Evolutionary conservation across 2,329 filamentous ascomycete species (phyloP), one percentile per base, ranked within the genome.

Genomic region (Venturia pyrina): DNA sequence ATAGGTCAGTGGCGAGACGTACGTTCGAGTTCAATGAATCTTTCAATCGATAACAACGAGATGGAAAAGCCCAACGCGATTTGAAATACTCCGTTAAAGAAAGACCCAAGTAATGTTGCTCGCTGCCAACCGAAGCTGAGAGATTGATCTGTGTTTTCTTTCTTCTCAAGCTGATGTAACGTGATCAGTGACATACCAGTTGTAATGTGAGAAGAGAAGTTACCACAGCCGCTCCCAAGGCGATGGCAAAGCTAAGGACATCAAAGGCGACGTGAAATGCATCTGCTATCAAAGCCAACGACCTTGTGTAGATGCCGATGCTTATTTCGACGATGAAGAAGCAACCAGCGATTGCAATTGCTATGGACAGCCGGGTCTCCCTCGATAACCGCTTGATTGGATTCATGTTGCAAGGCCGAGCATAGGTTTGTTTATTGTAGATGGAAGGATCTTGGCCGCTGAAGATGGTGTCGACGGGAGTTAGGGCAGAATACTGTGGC

Each of bases 31-130:
- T 81, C 77, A 24, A 88, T 79, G 71, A 90, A 90, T 44, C 89
- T 80, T 74, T 92, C 88, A 63, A 92, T 81, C 0, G 89, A 87
- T 72, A 92, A 89, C 2, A 92, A 77, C 43, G 89, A 82, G 62
- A 92, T 89, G 73, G 87, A 90, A 44, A 91, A 75, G 0, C 88
- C 88, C 1, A 93, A 78, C 0, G 87, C 89, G 19, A 91, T 75
- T 1, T 93, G 80, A 67, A 93, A 89, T 1, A 87, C 86, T 17
- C 89, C 89, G 71, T 93, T 93, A 81, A 92, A 93, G 75, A 93
- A 93, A 28, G 88, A 88, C 5, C 89, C 89, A 0, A 93, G 79
- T 0, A 91, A 74, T n/a, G 85, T 83, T 19, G 89, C 88, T 41
- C 89, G 82, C 66, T 89, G 87, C 89, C 88, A 92, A n/a, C 89